A percentile compares a stretch with the other conserved stretches of the same genome.
Conservation (phyloP, 225 moss, liverwort and hornwort genomes). For the Physcomitrellopsis africana region DNA sequence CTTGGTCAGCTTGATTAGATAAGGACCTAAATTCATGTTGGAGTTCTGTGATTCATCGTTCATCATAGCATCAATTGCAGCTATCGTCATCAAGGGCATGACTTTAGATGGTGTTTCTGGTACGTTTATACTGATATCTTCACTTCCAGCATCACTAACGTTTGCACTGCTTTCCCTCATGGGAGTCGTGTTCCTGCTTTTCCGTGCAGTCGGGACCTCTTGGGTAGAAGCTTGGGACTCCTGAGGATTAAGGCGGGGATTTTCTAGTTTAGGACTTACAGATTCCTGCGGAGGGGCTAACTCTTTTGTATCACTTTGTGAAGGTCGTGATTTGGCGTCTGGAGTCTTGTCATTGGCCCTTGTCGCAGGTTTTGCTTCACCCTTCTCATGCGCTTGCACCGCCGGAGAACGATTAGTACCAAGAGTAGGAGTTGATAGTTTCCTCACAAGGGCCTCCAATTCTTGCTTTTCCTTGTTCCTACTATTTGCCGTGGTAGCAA, state of each 20-base stretch:
- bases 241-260: constrained; percentile 6
- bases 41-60: constrained; percentile 53
- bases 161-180: constrained; percentile 35
- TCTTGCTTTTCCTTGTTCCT: constrained; percentile 57
- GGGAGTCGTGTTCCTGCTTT: constrained; percentile 40
- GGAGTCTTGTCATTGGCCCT: constrained; percentile 28
- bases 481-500: constrained; percentile 28
- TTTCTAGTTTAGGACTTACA: constrained; percentile 36
- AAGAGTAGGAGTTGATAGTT: constrained; percentile 50
- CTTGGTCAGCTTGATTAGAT: constrained; percentile 90
- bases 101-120: constrained; percentile 35
- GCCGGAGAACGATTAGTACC: constrained; percentile 38
- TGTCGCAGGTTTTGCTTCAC: constrained; percentile 29
- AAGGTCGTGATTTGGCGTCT: constrained; percentile 24
- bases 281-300: constrained; percentile 39
- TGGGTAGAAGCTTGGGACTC: constrained; percentile 21
- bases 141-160: constrained; percentile 42
- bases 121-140: constrained; percentile 27
- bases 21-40: constrained; percentile 53
- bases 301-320: constrained; percentile 29
- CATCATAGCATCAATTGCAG: constrained; percentile 61
- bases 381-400: constrained; percentile 38
- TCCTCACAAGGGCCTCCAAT: constrained; percentile 63
- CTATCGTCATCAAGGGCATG: constrained; percentile 60
- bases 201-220: constrained; percentile 22